Evolutionary conservation across 192 early-diverging fungal genomes (phyloP).

Genomic region (Diversispora epigaea): DNA sequence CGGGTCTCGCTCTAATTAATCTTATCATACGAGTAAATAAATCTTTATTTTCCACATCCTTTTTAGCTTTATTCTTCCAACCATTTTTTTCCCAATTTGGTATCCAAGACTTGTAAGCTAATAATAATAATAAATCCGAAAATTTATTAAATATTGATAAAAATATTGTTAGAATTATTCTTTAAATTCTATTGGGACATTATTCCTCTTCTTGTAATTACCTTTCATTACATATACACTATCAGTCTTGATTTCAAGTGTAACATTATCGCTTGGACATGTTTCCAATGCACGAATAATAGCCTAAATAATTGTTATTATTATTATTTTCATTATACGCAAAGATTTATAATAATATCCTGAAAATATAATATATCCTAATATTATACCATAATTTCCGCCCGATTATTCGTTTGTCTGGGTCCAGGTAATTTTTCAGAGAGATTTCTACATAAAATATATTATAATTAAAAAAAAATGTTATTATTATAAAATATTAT

Average conservation of each 20-base stretch:
- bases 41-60: constrained; percentile 74
- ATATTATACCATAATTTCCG: constrained; percentile 57
- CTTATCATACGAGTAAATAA: constrained; percentile 61
- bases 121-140: neutral
- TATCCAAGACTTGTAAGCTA: constrained; percentile 69
- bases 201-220: constrained; percentile 3
- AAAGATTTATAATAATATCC: neutral
- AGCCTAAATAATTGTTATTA: constrained; percentile 41
- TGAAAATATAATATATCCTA: neutral
- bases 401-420: constrained; percentile 72
- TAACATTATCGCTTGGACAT: constrained; percentile 34
- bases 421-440: constrained; percentile 52
- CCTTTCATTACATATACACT: constrained; percentile 74
- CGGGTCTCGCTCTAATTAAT: constrained; percentile 43
- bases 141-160: neutral
- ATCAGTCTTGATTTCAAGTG: constrained; percentile 72
- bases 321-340: neutral
- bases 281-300: constrained; percentile 55
- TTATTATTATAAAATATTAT: neutral
- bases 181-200: too few relatives aligned
- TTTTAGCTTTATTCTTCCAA: constrained; percentile 61
- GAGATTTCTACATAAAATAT: constrained; percentile 52
- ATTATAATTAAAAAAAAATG: neutral
- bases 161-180: neutral
- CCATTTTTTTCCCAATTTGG: constrained; percentile 65